Percentiles rank a stretch among this genome's conserved stretches.
Evolutionary conservation across 352 stramenopile species (phyloP).

Genomic region (Hyaloperonospora brassicae): DNA sequence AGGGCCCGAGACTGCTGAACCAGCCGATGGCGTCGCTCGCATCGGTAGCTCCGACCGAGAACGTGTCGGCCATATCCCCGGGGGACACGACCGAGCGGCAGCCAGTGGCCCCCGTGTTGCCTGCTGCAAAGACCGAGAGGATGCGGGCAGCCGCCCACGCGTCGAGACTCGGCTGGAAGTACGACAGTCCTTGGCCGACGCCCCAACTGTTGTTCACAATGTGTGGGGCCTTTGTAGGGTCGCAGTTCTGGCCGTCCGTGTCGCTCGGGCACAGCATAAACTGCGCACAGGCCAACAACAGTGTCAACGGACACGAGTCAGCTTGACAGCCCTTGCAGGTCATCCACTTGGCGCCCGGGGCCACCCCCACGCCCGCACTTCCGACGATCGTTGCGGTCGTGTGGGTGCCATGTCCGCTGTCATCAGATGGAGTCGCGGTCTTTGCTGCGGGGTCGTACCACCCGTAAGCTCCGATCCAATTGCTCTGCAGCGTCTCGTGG

Average conservation of each 20-base stretch:
- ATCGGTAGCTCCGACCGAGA: conserved; percentile 35
- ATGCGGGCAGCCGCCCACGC: conserved; percentile 44
- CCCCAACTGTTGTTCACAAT: conserved; percentile 60
- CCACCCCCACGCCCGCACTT: conserved; percentile 30
- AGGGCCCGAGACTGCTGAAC: conserved; percentile 38
- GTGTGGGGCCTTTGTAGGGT: conserved; percentile 39
- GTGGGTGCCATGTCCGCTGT: conserved; percentile 44
- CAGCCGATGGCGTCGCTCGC: conserved; percentile 25
- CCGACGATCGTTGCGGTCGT: conserved; percentile 44
- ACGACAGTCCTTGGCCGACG: conserved; percentile 22
- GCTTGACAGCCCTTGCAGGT: conserved; percentile 37
- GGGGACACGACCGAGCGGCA: conserved; percentile 31
- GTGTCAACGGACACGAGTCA: conserved; percentile 15
- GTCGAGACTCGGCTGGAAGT: conserved; percentile 30
- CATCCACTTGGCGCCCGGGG: conserved; percentile 43
- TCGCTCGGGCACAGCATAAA: conserved; percentile 58
- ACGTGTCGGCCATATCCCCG: conserved; percentile 28
- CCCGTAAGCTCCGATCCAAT: conserved; percentile 31
- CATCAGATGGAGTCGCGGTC: conserved; percentile 30
- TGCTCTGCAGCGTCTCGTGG: conserved; percentile 27
- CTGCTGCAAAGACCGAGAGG: conserved; percentile 43
- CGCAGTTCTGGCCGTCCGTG: conserved; percentile 37
- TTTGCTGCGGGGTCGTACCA: conserved; percentile 36
- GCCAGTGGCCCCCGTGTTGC: conserved; percentile 31
- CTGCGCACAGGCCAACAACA: conserved; percentile 35